A percentile compares a stretch with the other conserved stretches of the same genome.
These are phyloP conservation scores for Trematosphaeria pertusa DNA, from an alignment of 2,329 filamentous ascomycete genomes.

Conservation along the genomic window DNA sequence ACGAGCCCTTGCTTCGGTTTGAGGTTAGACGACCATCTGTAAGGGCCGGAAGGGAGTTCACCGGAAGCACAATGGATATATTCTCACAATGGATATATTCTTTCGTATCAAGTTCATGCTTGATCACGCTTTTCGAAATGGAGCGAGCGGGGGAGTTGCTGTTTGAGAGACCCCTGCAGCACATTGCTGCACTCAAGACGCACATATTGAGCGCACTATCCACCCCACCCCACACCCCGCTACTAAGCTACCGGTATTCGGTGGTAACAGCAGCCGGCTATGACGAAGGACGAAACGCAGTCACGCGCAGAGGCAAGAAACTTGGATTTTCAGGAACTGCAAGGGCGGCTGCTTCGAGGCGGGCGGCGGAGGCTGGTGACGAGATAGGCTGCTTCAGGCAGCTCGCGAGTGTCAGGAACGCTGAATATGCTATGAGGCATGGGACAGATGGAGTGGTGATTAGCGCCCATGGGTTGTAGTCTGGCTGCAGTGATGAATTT, in stretches of 20 bases:
- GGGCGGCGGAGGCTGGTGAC: not conserved
- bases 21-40: too few relatives aligned
- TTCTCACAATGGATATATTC: too few relatives aligned
- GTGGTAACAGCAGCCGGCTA: conserved; percentile 6
- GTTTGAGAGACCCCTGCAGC: too few relatives aligned
- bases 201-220: conserved; percentile 7
- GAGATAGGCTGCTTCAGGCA: conserved; percentile 20
- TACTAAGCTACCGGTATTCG: too few relatives aligned
- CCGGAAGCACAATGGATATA: not conserved
- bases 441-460: conserved; percentile 5
- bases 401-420: conserved; percentile 22
- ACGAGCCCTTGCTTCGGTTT: too few relatives aligned
- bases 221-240: not conserved
- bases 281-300: not conserved
- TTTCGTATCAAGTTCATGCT: conserved; percentile 1
- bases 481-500: conserved; percentile 19
- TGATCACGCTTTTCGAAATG: too few relatives aligned
- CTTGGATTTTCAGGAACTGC: not conserved
- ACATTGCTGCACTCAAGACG: not conserved
- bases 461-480: conserved; percentile 19
- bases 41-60: too few relatives aligned
- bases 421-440: conserved; percentile 13
- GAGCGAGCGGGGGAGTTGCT: too few relatives aligned
- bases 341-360: not conserved
- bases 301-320: not conserved